A percentile compares a stretch with the other conserved stretches of the same genome.
Conservation (phyloP, 441 rosid genomes). For the Lepidium campestre region DNA sequence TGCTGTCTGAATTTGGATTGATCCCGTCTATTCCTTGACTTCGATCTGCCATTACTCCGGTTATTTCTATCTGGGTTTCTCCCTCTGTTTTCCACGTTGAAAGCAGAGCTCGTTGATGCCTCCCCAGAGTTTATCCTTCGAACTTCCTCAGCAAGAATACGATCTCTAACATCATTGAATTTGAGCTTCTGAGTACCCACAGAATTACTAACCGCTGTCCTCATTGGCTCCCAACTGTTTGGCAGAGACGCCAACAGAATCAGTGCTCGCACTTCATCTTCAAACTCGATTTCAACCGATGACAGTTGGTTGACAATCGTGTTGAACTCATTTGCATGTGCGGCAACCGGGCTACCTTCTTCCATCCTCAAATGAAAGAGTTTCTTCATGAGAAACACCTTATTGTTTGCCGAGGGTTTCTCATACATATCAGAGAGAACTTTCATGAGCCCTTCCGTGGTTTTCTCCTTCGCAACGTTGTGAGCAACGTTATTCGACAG, state of each 20-base stretch:
- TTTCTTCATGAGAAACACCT: not conserved
- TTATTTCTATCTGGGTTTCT: not conserved
- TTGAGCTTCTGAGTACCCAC: not conserved
- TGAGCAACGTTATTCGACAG: not conserved
- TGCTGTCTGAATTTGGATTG: not conserved
- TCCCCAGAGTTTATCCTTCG: not conserved
- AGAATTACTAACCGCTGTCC: not conserved
- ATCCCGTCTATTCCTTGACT: not conserved
- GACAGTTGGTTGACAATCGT: not conserved
- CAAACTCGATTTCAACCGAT: not conserved
- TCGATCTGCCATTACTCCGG: not conserved
- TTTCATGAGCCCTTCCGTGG: not conserved
- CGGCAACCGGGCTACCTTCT: not conserved
- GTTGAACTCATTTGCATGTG: not conserved
- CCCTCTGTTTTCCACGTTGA: not conserved
- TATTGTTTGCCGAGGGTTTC: not conserved
- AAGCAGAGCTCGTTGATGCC: not conserved
- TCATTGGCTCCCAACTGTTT: not conserved
- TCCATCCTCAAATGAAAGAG: too few relatives aligned
- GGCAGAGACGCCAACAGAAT: not conserved
- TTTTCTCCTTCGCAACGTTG: not conserved
- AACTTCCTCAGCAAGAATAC: not conserved
- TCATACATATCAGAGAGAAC: not conserved
- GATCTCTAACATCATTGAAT: not conserved
- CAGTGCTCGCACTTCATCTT: not conserved